A percentile compares a stretch with the other conserved stretches of the same genome.
Conservation (phyloP, 805 yeast species). For the Blastobotrys chiropterorum region DNA sequence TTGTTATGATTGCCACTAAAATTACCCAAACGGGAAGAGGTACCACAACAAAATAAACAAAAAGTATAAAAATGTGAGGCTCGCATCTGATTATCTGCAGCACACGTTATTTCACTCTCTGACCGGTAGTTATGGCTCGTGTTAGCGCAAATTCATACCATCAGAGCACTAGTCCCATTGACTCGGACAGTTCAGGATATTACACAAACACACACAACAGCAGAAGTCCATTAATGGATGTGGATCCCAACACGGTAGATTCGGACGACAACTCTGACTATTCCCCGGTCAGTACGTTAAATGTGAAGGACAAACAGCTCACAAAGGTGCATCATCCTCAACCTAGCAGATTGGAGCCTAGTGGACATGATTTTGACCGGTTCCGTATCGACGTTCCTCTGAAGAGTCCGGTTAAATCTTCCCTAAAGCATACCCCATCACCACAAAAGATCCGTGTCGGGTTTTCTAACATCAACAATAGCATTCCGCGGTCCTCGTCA, state of each 20-base stretch:
- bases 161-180: not conserved
- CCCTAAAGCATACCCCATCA: not conserved
- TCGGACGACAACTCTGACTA: constrained; percentile 3
- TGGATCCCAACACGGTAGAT: not conserved
- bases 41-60: not conserved
- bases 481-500: not conserved
- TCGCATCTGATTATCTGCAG: not conserved
- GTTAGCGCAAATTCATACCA: not conserved
- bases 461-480: not conserved
- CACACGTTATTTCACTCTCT: not conserved
- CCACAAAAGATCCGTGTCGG: not conserved
- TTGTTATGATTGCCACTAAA: not conserved
- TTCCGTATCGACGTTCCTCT: not conserved
- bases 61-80: not conserved
- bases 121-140: not conserved
- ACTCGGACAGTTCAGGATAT: not conserved
- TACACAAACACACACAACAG: not conserved
- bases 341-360: not conserved
- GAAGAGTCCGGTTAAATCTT: not conserved
- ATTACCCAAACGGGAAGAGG: not conserved
- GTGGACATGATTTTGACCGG: not conserved
- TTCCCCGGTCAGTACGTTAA: not conserved
- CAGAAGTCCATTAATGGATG: not conserved
- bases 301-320: not conserved
- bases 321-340: not conserved